These are phyloP conservation scores for Larix sibirica DNA, from an alignment of 83 land plant species.

Conservation along the genomic window DNA sequence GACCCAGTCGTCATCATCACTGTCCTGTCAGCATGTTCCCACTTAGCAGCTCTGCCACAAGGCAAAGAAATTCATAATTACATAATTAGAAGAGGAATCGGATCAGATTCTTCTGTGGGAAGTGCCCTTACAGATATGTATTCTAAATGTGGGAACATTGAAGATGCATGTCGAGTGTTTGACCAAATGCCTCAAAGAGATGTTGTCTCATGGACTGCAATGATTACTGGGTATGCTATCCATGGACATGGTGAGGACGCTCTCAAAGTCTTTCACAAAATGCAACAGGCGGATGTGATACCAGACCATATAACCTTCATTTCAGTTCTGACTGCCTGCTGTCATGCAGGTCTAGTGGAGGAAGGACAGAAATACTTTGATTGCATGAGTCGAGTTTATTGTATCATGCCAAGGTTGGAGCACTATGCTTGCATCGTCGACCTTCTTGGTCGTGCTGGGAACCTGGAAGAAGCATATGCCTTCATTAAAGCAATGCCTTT, in stretches of 20 bases:
- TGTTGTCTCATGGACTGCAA: constrained; percentile 25
- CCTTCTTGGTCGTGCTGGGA: constrained; percentile 26
- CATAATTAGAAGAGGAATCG: not conserved
- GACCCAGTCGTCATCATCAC: not conserved
- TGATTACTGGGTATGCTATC: constrained; percentile 15
- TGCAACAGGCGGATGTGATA: not conserved
- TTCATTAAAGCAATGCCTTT: constrained; percentile 11
- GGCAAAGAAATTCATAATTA: constrained; percentile 5
- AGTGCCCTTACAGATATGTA: constrained; percentile 18
- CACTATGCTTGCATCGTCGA: constrained; percentile 19
- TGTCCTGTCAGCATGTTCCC: constrained; percentile 9
- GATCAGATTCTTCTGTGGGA: not conserved
- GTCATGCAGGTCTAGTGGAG: constrained; percentile 16
- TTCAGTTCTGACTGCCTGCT: constrained; percentile 16
- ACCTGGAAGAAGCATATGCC: not conserved
- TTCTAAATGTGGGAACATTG: constrained; percentile 15
- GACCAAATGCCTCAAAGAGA: constrained; percentile 4
- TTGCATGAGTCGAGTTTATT: not conserved
- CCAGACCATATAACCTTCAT: constrained; percentile 17
- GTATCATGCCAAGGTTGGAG: constrained; percentile 4
- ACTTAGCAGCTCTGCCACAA: not conserved
- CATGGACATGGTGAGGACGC: not conserved
- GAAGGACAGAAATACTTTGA: not conserved
- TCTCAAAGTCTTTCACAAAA: not conserved
- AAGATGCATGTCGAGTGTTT: constrained; percentile 16